Percentiles rank a stretch among this genome's conserved stretches.
phyloP scores from a whole-genome alignment of 495 filamentous ascomycete species.

The Hypoxylon perforatum region DNA sequence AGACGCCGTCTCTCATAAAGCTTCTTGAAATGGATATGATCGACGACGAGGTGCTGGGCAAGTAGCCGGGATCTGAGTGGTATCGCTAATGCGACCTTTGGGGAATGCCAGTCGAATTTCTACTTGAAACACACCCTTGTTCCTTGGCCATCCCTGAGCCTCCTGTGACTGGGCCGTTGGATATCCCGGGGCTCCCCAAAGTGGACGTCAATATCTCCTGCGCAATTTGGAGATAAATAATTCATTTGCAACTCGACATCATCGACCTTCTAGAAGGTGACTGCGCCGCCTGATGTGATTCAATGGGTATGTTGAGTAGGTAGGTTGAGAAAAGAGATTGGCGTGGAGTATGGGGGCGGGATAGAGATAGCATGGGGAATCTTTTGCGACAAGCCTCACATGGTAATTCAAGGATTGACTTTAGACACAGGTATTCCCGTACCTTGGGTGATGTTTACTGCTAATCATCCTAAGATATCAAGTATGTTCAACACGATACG shows the following conservation, averaged over 20 bases:
- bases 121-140: slow-evolving; percentile 47
- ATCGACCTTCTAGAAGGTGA: slow-evolving; percentile 40
- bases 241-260: slow-evolving; percentile 34
- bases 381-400: too few species aligned
- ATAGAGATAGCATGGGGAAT: background rate
- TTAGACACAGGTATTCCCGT: background rate
- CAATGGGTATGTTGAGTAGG: too few species aligned
- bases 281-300: slow-evolving; percentile 9
- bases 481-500: background rate
- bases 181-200: slow-evolving; percentile 33
- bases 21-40: slow-evolving; percentile 31
- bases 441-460: background rate
- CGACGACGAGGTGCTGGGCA: slow-evolving; percentile 34
- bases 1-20: slow-evolving; percentile 39
- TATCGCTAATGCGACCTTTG: slow-evolving; percentile 42
- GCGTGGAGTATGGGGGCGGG: background rate
- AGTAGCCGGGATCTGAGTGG: slow-evolving; percentile 33
- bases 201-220: slow-evolving; percentile 46
- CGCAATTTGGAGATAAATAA: slow-evolving; percentile 46
- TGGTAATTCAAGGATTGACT: too few species aligned
- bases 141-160: slow-evolving; percentile 34
- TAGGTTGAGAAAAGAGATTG: background rate
- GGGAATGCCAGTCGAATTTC: slow-evolving; percentile 43
- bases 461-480: too few species aligned
- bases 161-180: slow-evolving; percentile 31